Percentiles rank a stretch among this genome's conserved stretches.
Conservation (phyloP, 1,284 basidiomycete genomes). For the Trichosporon sp. region DNA sequence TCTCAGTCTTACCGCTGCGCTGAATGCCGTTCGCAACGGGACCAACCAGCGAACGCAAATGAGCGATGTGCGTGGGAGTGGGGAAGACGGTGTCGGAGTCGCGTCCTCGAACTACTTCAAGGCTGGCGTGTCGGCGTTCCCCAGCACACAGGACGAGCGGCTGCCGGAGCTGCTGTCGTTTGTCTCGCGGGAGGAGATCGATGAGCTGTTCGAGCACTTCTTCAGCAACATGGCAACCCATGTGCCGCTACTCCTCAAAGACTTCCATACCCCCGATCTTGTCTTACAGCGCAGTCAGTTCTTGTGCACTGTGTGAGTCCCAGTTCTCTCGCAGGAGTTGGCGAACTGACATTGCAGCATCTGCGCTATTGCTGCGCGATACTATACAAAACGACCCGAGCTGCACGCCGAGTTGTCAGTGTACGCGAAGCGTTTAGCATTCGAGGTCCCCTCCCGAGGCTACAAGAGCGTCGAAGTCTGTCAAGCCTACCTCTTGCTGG, state of each 20-base stretch:
- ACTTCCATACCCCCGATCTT: constrained; percentile 85
- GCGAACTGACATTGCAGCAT: constrained; percentile 47
- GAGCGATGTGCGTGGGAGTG: constrained; percentile 34
- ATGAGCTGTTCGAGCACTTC: constrained; percentile 85
- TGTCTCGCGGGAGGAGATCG: constrained; percentile 73
- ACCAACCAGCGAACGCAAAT: constrained; percentile 27
- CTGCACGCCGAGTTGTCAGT: constrained; percentile 74
- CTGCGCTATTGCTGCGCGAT: constrained; percentile 87
- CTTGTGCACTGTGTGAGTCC: constrained; percentile 77
- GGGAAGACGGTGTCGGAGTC: constrained; percentile 50
- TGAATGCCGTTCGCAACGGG: constrained; percentile 14
- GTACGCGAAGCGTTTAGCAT: constrained; percentile 84
- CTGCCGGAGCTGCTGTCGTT: constrained; percentile 80
- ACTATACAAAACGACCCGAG: constrained; percentile 76
- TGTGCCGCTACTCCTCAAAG: constrained; percentile 61
- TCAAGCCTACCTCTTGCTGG: constrained; percentile 77
- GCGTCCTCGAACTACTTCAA: constrained; percentile 91
- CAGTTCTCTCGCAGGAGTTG: background rate
- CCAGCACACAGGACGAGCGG: constrained; percentile 14
- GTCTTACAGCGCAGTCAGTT: constrained; percentile 90
- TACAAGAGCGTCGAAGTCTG: constrained; percentile 96
- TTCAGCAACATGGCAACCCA: constrained; percentile 49
- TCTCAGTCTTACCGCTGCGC: constrained; percentile 21
- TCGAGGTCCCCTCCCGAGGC: constrained; percentile 65
- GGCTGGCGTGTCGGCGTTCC: constrained; percentile 58